Percentiles rank a stretch among this genome's conserved stretches.
phyloP scores from a whole-genome alignment of 2,329 filamentous ascomycete species.

The Colletotrichum costaricense region DNA sequence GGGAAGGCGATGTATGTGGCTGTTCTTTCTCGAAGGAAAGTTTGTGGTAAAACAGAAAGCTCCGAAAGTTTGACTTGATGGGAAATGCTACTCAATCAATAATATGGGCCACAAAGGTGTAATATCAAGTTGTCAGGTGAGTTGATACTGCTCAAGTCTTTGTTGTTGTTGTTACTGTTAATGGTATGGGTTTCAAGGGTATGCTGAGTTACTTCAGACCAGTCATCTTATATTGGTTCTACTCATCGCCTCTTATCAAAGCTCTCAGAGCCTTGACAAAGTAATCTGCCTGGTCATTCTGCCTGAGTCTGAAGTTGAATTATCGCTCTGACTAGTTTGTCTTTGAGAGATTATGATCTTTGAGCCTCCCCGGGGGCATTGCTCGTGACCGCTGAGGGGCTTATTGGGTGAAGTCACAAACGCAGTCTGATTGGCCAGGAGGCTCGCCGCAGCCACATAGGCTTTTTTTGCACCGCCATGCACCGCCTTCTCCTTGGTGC shows the following conservation, averaged over 20 bases:
- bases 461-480: not conserved
- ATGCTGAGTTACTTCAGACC: not conserved
- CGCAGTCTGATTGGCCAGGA: not conserved
- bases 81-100: not conserved
- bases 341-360: not conserved
- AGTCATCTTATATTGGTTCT: not conserved
- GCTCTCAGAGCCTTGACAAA: not conserved
- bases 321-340: not conserved
- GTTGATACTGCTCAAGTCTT: not conserved
- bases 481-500: not conserved
- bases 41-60: not conserved
- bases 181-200: not conserved
- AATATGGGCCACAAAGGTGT: not conserved
- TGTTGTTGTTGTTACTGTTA: not conserved
- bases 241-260: not conserved
- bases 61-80: not conserved
- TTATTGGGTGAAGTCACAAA: not conserved
- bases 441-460: not conserved
- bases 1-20: not conserved
- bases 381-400: too few relatives aligned
- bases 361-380: not conserved
- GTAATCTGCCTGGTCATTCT: not conserved
- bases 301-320: not conserved
- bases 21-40: conserved; percentile 4
- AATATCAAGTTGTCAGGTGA: not conserved